Percentiles rank a stretch among this genome's conserved stretches.
Evolutionary conservation across 2,329 filamentous ascomycete species (phyloP).

Genomic region (Conoideocrella luteorostrata): DNA sequence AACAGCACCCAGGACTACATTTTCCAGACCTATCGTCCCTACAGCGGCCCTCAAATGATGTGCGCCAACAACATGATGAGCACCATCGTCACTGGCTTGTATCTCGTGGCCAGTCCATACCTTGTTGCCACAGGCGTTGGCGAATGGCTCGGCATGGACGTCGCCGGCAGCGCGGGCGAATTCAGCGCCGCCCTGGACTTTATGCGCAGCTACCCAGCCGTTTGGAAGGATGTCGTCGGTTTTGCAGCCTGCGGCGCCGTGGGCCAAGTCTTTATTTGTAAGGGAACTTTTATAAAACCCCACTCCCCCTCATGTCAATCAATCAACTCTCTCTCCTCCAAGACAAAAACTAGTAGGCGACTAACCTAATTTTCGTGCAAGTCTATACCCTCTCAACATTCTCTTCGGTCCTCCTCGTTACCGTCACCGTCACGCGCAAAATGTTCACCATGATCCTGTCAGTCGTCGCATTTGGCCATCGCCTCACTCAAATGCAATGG

Average conservation of each 20-base stretch:
- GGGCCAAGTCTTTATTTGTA: constrained; percentile 92
- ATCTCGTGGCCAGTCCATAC: constrained; percentile 73
- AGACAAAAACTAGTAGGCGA: too few relatives aligned
- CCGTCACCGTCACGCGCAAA: constrained; percentile 94
- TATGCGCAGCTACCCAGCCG: constrained; percentile 69
- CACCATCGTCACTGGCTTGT: constrained; percentile 67
- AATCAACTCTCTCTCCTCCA: too few relatives aligned
- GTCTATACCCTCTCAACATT: constrained; percentile 91
- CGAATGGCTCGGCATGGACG: constrained; percentile 60
- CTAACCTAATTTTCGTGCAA: constrained; percentile 24
- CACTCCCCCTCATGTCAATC: too few relatives aligned
- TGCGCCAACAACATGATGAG: constrained; percentile 90
- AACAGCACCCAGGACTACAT: constrained; percentile 97
- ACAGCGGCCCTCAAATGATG: constrained; percentile 98
- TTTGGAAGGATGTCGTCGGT: constrained; percentile 80
- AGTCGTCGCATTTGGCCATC: constrained; percentile 90
- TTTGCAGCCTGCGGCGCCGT: constrained; percentile 88
- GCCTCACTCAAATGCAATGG: constrained; percentile 84
- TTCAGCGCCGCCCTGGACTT: constrained; percentile 74
- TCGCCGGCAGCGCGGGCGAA: constrained; percentile 64
- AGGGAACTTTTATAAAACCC: too few relatives aligned
- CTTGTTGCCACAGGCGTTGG: constrained; percentile 62
- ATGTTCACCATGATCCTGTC: constrained; percentile 99
- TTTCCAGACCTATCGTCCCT: constrained; percentile 71
- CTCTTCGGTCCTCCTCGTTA: constrained; percentile 85